Base-by-base conservation (phyloP, 306 rosid genomes). In the Pachyrhizus erosus region DNA sequence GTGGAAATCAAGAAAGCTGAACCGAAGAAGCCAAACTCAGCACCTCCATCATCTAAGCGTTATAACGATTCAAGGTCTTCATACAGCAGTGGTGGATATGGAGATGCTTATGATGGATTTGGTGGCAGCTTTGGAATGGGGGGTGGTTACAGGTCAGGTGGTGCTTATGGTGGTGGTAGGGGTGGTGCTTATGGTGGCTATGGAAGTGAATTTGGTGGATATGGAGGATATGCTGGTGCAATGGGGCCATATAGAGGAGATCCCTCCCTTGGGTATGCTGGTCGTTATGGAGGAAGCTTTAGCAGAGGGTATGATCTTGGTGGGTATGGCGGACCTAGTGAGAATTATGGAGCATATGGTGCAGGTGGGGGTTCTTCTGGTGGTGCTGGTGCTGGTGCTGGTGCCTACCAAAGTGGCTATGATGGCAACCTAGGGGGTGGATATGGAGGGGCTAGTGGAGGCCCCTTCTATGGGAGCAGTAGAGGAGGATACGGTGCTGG, bases 1-100 rank as follows among this genome's bases (percentile, higher is more conserved):
- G 99, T 96, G 87, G 99, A 96, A 85, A 93, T 93, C 71, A 96
- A 96, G 86, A 93, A 93, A 83, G 99, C 99, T n/a, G 99, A 96
- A 79, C 99, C 99, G 7, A 93, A 92, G 87, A 96, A 96, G 88
- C 85, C 97, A 49, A 92, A 88, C 82, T 84, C 91, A 60, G 91
- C 96, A 21, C 91, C 91, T 42, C 80, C 98, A 65, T 86, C 98
- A 23, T 89, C 97, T n/a, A 93, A 89, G 81, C 96, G 99, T 26
- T 91, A 91, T 57, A 90, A 85, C 68, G 96, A 90, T 64, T 86
- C 98, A 18, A 88, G 99, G 87, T 88, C 96, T 42, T 82, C 91
- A 65, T 91, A 86, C 46, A 81, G 91, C 45, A 82, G 90, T 83
- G 92, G 91, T 86, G 94, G 97, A 71, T 92, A 88, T 48, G 94